Percentiles rank a stretch among this genome's conserved stretches.
Evolutionary conservation across 768 basidiomycete genomes (phyloP).

Genomic region (Megacollybia marginata): DNA sequence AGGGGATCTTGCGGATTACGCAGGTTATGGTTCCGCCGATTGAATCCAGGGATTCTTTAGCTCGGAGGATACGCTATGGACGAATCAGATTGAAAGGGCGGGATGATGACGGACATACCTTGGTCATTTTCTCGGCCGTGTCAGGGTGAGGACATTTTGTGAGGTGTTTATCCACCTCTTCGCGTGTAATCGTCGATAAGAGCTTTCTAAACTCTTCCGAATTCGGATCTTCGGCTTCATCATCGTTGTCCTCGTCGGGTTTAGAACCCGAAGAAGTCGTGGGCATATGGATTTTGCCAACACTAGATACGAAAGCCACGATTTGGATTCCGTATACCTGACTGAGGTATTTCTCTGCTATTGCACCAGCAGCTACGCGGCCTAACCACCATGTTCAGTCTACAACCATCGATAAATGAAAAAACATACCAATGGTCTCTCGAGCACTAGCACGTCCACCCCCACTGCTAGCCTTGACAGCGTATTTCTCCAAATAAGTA

Average conservation of each 20-base stretch:
- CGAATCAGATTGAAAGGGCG: neutral
- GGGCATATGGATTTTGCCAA: slow-evolving; percentile 87
- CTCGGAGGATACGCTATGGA: slow-evolving; percentile 80
- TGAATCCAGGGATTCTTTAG: slow-evolving; percentile 86
- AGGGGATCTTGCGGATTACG: slow-evolving; percentile 84
- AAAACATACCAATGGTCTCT: slow-evolving; percentile 82
- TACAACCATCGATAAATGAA: neutral
- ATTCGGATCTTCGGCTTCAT: slow-evolving; percentile 64
- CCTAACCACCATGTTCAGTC: slow-evolving; percentile 32
- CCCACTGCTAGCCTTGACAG: slow-evolving; percentile 93
- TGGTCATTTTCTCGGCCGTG: slow-evolving; percentile 84
- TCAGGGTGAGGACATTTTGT: slow-evolving; percentile 89
- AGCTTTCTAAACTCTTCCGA: slow-evolving; percentile 79
- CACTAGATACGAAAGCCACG: slow-evolving; percentile 94
- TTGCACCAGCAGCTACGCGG: slow-evolving; percentile 95
- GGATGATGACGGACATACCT: slow-evolving; percentile 39
- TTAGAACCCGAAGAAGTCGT: slow-evolving; percentile 35
- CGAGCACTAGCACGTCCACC: slow-evolving; percentile 93
- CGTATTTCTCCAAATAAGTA: slow-evolving; percentile 97
- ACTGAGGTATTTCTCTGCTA: slow-evolving; percentile 93
- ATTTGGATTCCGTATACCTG: slow-evolving; percentile 86
- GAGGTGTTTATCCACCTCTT: slow-evolving; percentile 77
- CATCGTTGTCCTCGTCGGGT: slow-evolving; percentile 47
- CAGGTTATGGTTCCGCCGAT: slow-evolving; percentile 98
- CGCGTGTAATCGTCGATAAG: slow-evolving; percentile 73